A percentile compares a stretch with the other conserved stretches of the same genome.
Conservation (phyloP, 352 stramenopile genomes). For the Phytophthora ramorum region DNA sequence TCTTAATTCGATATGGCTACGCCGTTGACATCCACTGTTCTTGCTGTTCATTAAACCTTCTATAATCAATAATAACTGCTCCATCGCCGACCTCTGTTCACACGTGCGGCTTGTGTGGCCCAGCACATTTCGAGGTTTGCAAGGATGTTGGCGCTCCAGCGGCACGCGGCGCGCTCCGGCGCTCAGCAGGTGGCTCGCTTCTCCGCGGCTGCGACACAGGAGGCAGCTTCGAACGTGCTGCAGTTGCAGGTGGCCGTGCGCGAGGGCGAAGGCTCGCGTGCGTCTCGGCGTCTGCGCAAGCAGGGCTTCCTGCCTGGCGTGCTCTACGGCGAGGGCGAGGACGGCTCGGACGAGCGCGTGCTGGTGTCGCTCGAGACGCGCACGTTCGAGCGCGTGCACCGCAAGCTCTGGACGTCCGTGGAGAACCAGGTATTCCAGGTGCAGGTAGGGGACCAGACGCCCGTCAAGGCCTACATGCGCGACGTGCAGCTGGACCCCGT, state of each 20-base stretch:
- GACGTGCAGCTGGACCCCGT: constrained; percentile 89
- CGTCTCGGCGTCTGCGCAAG: constrained; percentile 83
- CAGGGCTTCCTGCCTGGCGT: constrained; percentile 82
- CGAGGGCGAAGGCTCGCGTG: constrained; percentile 72
- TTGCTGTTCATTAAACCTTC: background rate
- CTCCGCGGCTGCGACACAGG: constrained; percentile 48
- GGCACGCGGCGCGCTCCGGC: constrained; percentile 46
- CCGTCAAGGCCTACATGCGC: constrained; percentile 87
- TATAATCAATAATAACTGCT: background rate
- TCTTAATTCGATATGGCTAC: background rate
- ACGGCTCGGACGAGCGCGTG: constrained; percentile 74
- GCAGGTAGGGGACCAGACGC: constrained; percentile 63
- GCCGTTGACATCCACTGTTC: background rate
- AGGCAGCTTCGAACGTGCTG: constrained; percentile 42
- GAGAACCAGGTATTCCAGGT: constrained; percentile 91
- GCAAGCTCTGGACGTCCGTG: constrained; percentile 87
- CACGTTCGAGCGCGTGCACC: constrained; percentile 83
- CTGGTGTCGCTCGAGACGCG: constrained; percentile 78
- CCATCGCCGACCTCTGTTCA: background rate
- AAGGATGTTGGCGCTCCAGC: constrained; percentile 62
- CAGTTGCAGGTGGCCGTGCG: constrained; percentile 60
- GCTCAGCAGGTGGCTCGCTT: constrained; percentile 46
- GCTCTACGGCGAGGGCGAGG: constrained; percentile 82
- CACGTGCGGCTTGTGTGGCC: constrained; percentile 32
- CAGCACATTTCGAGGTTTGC: constrained; percentile 23